Base-by-base conservation (phyloP, 139 green algal genomes). In the Chlamydomonas asymmetrica region DNA sequence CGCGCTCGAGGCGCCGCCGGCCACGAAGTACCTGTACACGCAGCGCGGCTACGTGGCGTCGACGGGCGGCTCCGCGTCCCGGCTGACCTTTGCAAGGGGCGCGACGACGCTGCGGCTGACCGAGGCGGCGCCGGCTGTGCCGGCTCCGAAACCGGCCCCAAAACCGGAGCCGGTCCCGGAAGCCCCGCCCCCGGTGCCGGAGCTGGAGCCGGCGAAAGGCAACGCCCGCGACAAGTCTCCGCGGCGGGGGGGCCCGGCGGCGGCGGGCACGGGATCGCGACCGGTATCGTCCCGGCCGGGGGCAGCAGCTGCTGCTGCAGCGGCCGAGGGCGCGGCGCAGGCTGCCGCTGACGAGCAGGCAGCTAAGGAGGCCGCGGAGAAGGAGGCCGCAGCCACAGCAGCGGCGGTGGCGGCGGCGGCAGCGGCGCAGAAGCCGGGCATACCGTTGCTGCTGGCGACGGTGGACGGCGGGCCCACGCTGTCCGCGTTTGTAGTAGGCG, bases 381-480 rank as follows among this genome's bases (percentile, higher is more conserved):
- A n/a, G n/a, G n/a, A n/a, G n/a, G n/a, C n/a, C n/a, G n/a, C n/a
- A n/a, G n/a, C n/a, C n/a, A n/a, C n/a, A n/a, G n/a, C 56, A 22
- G 22, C 4, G 56, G 67, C 34, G 54, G 70, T 57, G 22, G 45
- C 66, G n/a, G 5, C 10, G 29, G 18, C 6, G 54, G 8, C 27
- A 5, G 16, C 52, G 27, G 38, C 23, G 48, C 22, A 18, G 73
- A 49, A 2, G 56, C 64, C 37, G 71, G 49, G n/a, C 10, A 38
- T 18, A 18, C 74, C 80, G 5, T 1, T 74, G 41, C 63, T 85
- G 20, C 37, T 85, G 5, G 64, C 62, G 1, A 78, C 80, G 5
- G 7, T 78, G 23, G 54, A 73, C 10, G 52, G 56, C 29, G 80
- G 75, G 20, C 34, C 62, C 3, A 32, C 72, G 10, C 35, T 76